Conservation (phyloP, 139 green algal species). For the Chlorella sp. region DNA sequence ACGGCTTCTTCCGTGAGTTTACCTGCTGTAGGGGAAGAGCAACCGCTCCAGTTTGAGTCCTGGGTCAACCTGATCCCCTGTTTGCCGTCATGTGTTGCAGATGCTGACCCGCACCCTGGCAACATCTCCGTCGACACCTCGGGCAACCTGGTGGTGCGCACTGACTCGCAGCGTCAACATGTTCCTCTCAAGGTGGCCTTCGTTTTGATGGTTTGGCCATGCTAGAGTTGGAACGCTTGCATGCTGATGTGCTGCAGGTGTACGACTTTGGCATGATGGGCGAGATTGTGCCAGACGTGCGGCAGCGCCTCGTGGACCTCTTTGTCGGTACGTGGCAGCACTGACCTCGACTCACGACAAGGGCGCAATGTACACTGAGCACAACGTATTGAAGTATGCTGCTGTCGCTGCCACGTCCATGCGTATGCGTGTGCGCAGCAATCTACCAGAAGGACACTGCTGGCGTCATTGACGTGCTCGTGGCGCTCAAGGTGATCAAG, state of each 20-base stretch:
- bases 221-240: not conserved
- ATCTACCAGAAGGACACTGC: conserved; percentile 84
- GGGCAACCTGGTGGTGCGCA: not conserved
- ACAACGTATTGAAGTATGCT: no score
- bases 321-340: no score
- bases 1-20: conserved; percentile 29
- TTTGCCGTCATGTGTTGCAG: not conserved
- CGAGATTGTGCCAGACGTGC: conserved; percentile 50
- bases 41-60: no score
- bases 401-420: no score
- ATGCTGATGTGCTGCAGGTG: not conserved
- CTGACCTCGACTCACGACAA: no score
- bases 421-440: conserved; percentile 8
- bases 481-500: conserved; percentile 63
- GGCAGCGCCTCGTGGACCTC: conserved; percentile 81
- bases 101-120: conserved; percentile 56
- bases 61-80: not conserved
- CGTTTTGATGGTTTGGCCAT: not conserved
- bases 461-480: conserved; percentile 48
- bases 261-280: conserved; percentile 45
- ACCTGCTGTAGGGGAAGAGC: no score
- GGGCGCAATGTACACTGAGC: no score
- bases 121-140: conserved; percentile 95
- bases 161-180: not conserved
- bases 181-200: not conserved